A percentile compares a stretch with the other conserved stretches of the same genome.
phyloP scores from a whole-genome alignment of 441 rosid species.

The Manihot esculenta region DNA sequence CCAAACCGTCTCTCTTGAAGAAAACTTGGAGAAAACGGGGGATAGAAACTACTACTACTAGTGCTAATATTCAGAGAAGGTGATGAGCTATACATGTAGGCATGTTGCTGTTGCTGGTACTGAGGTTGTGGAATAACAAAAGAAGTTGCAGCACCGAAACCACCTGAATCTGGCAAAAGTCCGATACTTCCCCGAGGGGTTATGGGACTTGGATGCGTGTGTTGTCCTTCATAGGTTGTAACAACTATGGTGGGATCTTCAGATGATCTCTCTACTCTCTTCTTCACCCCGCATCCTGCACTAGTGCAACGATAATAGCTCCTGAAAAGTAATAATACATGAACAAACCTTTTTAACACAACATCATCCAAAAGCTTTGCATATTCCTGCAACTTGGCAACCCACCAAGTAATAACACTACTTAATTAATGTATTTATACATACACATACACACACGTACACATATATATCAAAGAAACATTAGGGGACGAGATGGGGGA shows the following conservation, averaged over 20 bases:
- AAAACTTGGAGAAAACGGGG: slow-evolving; percentile 27
- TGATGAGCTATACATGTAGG: slow-evolving; percentile 36
- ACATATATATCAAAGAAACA: neutral
- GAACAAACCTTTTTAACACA: too few relatives aligned
- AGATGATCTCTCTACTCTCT: slow-evolving; percentile 93
- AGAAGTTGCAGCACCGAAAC: slow-evolving; percentile 31
- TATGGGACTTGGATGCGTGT: slow-evolving; percentile 66
- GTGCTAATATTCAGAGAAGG: slow-evolving; percentile 39
- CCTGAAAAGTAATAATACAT: slow-evolving; percentile 35
- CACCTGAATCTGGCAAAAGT: slow-evolving; percentile 35
- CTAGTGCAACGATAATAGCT: slow-evolving; percentile 98
- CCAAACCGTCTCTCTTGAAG: slow-evolving; percentile 39
- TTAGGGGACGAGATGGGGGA: neutral
- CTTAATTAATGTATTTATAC: neutral
- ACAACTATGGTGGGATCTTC: slow-evolving; percentile 75
- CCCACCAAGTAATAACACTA: slow-evolving; percentile 13
- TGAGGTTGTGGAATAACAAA: slow-evolving; percentile 55
- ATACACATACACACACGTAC: too few relatives aligned
- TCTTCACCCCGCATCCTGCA: slow-evolving; percentile 92
- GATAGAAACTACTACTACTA: slow-evolving; percentile 18
- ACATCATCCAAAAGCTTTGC: neutral
- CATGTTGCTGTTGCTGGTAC: slow-evolving; percentile 35
- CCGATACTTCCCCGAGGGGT: slow-evolving; percentile 66
- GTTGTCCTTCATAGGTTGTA: slow-evolving; percentile 98
- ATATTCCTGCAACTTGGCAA: slow-evolving; percentile 18